These are phyloP conservation scores for Alternaria gaisen DNA, from an alignment of 2,329 filamentous ascomycete species.

Conservation along the genomic window DNA sequence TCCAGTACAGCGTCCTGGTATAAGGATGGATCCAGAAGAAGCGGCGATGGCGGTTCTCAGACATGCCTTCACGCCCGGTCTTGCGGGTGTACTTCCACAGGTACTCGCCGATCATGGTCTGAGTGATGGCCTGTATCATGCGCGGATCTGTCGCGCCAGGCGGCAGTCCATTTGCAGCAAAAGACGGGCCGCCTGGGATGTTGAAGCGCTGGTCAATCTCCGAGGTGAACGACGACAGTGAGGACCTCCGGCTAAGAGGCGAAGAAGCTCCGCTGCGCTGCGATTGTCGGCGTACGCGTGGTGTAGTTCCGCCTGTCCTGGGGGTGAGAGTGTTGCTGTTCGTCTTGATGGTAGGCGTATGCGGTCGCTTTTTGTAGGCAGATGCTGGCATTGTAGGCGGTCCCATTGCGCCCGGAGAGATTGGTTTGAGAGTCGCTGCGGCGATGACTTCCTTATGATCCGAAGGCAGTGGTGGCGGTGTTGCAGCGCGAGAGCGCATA, in stretches of 20 bases:
- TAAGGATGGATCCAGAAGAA: constrained; percentile 99
- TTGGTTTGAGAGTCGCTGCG: constrained; percentile 70
- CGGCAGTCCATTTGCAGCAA: constrained; percentile 66
- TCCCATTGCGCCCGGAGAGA: constrained; percentile 69
- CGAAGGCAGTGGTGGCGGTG: constrained; percentile 76
- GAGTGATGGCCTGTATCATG: constrained; percentile 98
- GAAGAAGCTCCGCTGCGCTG: constrained; percentile 60
- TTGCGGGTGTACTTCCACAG: constrained; percentile 99
- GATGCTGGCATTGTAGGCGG: constrained; percentile 87
- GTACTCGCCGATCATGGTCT: constrained; percentile 99
- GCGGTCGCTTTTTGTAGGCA: constrained; percentile 63
- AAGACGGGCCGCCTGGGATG: constrained; percentile 60
- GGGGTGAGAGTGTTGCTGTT: constrained; percentile 57
- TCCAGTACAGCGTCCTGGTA: constrained; percentile 96
- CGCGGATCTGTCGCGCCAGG: constrained; percentile 81
- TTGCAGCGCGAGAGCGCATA: constrained; percentile 60
- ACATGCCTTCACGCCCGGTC: constrained; percentile 86
- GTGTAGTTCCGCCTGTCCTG: constrained; percentile 64
- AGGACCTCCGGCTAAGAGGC: constrained; percentile 74
- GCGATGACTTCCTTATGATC: constrained; percentile 89
- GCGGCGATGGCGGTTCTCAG: constrained; percentile 85
- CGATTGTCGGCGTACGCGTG: constrained; percentile 54
- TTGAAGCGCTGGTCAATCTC: constrained; percentile 94
- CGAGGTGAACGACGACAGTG: constrained; percentile 93
- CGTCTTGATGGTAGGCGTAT: constrained; percentile 53